phyloP scores from a whole-genome alignment of 1,284 basidiomycete genomes.

The Boletus sp. region DNA sequence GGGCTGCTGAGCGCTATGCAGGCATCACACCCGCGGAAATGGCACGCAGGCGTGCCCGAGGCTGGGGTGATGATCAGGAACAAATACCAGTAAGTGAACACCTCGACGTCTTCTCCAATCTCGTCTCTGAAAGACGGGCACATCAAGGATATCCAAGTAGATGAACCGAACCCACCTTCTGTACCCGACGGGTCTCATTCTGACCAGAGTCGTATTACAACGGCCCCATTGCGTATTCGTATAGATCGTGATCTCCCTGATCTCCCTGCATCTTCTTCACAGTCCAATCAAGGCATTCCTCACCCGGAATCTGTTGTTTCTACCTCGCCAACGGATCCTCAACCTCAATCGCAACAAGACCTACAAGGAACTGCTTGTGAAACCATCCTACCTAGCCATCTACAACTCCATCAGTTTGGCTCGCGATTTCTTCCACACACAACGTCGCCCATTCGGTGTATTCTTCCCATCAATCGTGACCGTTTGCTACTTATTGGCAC shows the following conservation, averaged over 20 bases:
- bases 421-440: conserved; percentile 82
- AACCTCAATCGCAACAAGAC: conserved; percentile 31
- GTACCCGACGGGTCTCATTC: neutral
- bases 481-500: conserved; percentile 69
- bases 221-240: conserved; percentile 21
- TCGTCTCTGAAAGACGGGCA: conserved; percentile 6
- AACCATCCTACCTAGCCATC: conserved; percentile 53
- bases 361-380: conserved; percentile 34
- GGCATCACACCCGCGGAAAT: conserved; percentile 61
- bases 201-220: conserved; percentile 8
- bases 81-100: conserved; percentile 15
- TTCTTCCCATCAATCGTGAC: conserved; percentile 66
- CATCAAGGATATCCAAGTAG: conserved; percentile 18
- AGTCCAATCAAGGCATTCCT: conserved; percentile 14
- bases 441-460: conserved; percentile 64
- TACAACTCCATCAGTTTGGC: conserved; percentile 71
- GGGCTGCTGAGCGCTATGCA: conserved; percentile 77
- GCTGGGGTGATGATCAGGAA: conserved; percentile 56
- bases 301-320: conserved; percentile 14
- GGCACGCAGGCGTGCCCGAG: conserved; percentile 55
- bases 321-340: conserved; percentile 6
- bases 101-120: neutral
- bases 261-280: conserved; percentile 10
- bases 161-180: conserved; percentile 1
- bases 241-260: conserved; percentile 24